Conservation (phyloP, 176 grass and related monocot species). For the Triticum aestivum region DNA sequence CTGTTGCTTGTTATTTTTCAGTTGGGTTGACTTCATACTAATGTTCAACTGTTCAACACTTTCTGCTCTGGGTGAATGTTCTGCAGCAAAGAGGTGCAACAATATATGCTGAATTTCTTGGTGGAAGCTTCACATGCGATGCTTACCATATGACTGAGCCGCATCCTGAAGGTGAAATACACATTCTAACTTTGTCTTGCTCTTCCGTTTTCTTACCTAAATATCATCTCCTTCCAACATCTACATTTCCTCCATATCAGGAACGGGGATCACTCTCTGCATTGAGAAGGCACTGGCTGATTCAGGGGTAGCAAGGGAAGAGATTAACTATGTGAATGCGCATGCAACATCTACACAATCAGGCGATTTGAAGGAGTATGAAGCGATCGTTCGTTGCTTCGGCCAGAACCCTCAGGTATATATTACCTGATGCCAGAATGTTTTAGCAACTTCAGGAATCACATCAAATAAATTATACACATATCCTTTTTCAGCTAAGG, state of each 20-base stretch:
- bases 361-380: constrained; percentile 95
- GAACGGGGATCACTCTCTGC: constrained; percentile 83
- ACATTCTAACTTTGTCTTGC: background rate
- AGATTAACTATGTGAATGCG: constrained; percentile 97
- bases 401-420: constrained; percentile 80
- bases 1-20: background rate
- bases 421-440: constrained; percentile 25
- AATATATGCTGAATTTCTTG: constrained; percentile 96
- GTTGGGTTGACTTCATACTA: background rate
- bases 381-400: constrained; percentile 87
- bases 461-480: constrained; percentile 18
- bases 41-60: background rate
- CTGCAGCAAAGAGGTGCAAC: constrained; percentile 88
- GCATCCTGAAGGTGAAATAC: constrained; percentile 85
- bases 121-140: constrained; percentile 99
- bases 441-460: background rate
- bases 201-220: background rate
- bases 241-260: constrained; percentile 50
- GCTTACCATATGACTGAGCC: constrained; percentile 99
- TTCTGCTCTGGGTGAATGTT: constrained; percentile 22
- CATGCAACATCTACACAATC: constrained; percentile 95
- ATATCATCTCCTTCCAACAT: constrained; percentile 15
- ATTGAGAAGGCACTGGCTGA: constrained; percentile 90
- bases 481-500: constrained; percentile 55
- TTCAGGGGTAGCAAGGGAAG: constrained; percentile 83